Evolutionary conservation across 441 rosid genomes (phyloP), one percentile per base, ranked within the genome.

Genomic region (Flueggea neowawraea): DNA sequence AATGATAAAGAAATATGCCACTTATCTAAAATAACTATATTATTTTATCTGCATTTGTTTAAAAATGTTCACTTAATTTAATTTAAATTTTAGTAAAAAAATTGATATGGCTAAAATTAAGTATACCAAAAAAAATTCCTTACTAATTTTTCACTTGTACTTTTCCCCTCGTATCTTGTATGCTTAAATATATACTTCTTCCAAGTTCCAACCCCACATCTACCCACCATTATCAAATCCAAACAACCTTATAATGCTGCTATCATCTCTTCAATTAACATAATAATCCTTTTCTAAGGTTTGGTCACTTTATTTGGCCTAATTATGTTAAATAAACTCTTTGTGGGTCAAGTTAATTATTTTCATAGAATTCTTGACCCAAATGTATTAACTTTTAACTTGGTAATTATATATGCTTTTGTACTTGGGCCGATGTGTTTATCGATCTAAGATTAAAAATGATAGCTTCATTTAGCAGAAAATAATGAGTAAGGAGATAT

Each of bases 171-270:
- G n/a, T n/a, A n/a, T n/a, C n/a, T n/a, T n/a, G n/a, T n/a, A n/a
- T n/a, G n/a, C n/a, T n/a, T n/a, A n/a, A 65, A 17, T 63, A 41
- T 52, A 70, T 64, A 58, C 61, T 63, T 65, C 59, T 62, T 50
- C 66, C 54, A 58, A 43, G n/a, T n/a, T n/a, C n/a, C n/a, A n/a
- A n/a, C 62, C 57, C 65, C 75, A 53, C 50, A 33, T 6, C 39
- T 64, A 54, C 80, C 80, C 85, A 86, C 84, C 82, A 69, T 78
- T 71, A 77, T 70, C 78, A 80, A 73, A 71, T 78, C 88, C 81
- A 74, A 80, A 75, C 82, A 79, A 65, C 55, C 67, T 52, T 65
- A 80, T 76, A 64, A 80, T 77, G 67, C n/a, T 72, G 68, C 65
- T 69, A 78, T 80, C 71, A 80, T 78, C 81, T 76, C 69, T 63